Percentiles rank a stretch among this genome's conserved stretches.
Evolutionary conservation across 2,329 filamentous ascomycete genomes (phyloP).

Genomic region (Eutypa lata): DNA sequence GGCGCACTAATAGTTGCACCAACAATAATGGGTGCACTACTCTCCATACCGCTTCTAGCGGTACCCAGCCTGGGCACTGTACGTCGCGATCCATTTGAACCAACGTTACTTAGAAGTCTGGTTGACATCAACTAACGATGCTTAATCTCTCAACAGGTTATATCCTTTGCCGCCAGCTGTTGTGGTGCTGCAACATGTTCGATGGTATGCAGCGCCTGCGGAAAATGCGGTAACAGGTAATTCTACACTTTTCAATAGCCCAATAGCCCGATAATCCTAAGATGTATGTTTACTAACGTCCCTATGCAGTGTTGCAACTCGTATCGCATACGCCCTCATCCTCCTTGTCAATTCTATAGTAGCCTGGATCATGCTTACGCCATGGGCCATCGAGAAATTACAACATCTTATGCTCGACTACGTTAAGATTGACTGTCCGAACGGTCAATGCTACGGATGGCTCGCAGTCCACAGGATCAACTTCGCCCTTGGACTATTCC

Average conservation of each 20-base stretch:
- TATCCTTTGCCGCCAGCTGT: conserved; percentile 82
- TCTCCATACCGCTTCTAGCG: conserved; percentile 86
- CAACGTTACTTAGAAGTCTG: background rate
- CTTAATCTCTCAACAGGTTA: conserved; percentile 47
- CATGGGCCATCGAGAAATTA: conserved; percentile 95
- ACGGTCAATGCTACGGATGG: conserved; percentile 90
- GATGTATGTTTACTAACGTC: background rate
- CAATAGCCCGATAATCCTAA: background rate
- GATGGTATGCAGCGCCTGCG: conserved; percentile 91
- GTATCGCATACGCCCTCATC: conserved; percentile 92
- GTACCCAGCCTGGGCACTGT: conserved; percentile 84
- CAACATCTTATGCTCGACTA: conserved; percentile 91
- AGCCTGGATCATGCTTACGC: conserved; percentile 98
- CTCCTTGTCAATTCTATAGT: conserved; percentile 95
- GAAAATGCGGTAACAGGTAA: conserved; percentile 94
- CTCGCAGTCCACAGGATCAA: conserved; percentile 97
- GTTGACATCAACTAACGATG: conserved; percentile 9
- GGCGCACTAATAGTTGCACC: background rate
- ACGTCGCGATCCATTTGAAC: conserved; percentile 36
- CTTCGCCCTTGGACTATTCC: conserved; percentile 93
- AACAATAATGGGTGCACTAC: conserved; percentile 75
- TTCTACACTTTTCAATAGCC: conserved; percentile 9
- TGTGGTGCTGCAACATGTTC: conserved; percentile 96
- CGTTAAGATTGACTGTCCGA: conserved; percentile 89
- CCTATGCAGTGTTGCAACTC: conserved; percentile 75